phyloP scores from a whole-genome alignment of 2,329 filamentous ascomycete genomes.

The Fusarium sp. region DNA sequence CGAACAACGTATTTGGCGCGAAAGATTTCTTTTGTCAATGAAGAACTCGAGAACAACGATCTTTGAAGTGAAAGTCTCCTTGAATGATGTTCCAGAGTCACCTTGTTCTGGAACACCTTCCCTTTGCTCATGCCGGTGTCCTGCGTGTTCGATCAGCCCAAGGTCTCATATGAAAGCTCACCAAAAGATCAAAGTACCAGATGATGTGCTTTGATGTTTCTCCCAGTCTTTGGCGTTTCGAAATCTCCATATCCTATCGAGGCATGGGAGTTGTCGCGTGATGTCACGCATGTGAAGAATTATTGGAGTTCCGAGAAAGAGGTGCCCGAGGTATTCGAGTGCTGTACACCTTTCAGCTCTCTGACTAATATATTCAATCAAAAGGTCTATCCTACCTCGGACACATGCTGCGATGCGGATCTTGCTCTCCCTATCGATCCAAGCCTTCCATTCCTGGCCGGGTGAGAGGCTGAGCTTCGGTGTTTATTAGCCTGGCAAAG shows the following conservation, averaged over 20 bases:
- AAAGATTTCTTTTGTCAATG: background rate
- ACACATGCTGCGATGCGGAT: background rate
- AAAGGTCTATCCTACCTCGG: background rate
- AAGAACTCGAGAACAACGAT: background rate
- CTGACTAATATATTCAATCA: too few species aligned
- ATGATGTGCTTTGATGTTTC: too few species aligned
- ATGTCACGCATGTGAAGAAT: background rate
- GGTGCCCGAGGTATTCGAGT: background rate
- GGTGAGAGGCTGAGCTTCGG: background rate
- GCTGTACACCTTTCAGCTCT: too few species aligned
- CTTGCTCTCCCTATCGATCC: background rate
- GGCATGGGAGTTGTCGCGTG: background rate
- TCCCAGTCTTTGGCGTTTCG: background rate
- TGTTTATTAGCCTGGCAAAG: background rate
- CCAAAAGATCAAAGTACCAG: too few species aligned
- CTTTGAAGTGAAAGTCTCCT: background rate
- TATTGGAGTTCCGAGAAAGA: background rate
- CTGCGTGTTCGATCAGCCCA: too few species aligned
- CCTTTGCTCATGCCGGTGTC: too few species aligned
- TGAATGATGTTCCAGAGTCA: fast-evolving
- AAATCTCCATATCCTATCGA: background rate
- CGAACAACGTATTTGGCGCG: fast-evolving
- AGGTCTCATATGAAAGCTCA: too few species aligned
- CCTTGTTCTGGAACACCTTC: too few species aligned
- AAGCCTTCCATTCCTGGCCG: fast-evolving